Percentiles rank a stretch among this genome's conserved stretches.
Evolutionary conservation across 2,329 filamentous ascomycete species (phyloP).

Genomic region (Orbilia javanica): DNA sequence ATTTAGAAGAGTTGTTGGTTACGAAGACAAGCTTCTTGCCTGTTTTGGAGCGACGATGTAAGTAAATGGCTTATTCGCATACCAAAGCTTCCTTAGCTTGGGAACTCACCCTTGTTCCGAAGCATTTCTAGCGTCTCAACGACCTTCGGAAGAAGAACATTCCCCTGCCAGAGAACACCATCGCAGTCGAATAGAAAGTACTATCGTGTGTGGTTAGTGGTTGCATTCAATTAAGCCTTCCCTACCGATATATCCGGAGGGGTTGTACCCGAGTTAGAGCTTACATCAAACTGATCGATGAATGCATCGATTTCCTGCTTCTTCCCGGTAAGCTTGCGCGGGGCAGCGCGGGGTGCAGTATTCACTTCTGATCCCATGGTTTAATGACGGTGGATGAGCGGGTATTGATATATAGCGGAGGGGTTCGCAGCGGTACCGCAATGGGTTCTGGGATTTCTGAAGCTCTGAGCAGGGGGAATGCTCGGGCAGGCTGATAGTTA

Average conservation of each 20-base stretch:
- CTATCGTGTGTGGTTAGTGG: slow-evolving; percentile 67
- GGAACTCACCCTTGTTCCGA: slow-evolving; percentile 77
- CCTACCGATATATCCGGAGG: slow-evolving; percentile 7
- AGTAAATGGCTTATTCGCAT: neutral
- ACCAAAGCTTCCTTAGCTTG: neutral
- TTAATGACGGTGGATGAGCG: neutral
- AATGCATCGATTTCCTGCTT: slow-evolving; percentile 82
- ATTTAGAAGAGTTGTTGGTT: slow-evolving; percentile 99
- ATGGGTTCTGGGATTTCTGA: neutral
- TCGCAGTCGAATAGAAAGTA: slow-evolving; percentile 97
- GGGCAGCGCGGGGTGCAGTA: slow-evolving; percentile 61
- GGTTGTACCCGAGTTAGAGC: slow-evolving; percentile 64
- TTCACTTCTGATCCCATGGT: slow-evolving; percentile 37
- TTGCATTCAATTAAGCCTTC: neutral
- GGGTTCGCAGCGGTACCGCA: neutral
- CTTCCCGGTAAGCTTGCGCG: slow-evolving; percentile 81
- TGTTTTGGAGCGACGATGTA: slow-evolving; percentile 65
- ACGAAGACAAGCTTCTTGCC: slow-evolving; percentile 95
- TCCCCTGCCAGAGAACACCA: slow-evolving; percentile 96
- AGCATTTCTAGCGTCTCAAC: slow-evolving; percentile 87
- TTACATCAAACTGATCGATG: slow-evolving; percentile 89
- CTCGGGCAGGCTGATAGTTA: slow-evolving; percentile 11
- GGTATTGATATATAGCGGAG: neutral
- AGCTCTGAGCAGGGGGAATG: neutral
- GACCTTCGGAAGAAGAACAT: slow-evolving; percentile 86